Evolutionary conservation across 805 yeast species (phyloP).

Genomic region (Priceomyces medius): DNA sequence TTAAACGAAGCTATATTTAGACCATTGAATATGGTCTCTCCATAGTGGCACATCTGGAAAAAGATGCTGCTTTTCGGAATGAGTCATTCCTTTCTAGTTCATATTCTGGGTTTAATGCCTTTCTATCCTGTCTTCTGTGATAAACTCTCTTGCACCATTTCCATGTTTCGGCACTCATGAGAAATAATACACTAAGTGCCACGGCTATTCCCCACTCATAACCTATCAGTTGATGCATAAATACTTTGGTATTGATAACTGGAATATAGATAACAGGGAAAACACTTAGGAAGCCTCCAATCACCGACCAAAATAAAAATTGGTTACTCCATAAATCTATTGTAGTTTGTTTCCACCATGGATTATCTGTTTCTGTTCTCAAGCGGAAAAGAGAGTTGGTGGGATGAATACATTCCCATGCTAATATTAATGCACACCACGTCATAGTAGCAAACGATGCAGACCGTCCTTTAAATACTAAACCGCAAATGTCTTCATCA

Average conservation of each 20-base stretch:
- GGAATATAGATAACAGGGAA: slow-evolving; percentile 88
- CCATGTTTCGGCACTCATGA: slow-evolving; percentile 63
- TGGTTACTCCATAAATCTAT: slow-evolving; percentile 71
- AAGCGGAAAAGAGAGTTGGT: slow-evolving; percentile 67
- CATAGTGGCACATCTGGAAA: slow-evolving; percentile 37
- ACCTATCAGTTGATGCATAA: slow-evolving; percentile 67
- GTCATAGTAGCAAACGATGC: slow-evolving; percentile 79
- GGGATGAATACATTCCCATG: slow-evolving; percentile 82
- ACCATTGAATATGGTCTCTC: slow-evolving; percentile 15
- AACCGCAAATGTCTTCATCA: slow-evolving; percentile 40
- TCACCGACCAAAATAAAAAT: slow-evolving; percentile 78
- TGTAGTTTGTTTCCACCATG: slow-evolving; percentile 59
- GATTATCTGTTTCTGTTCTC: slow-evolving; percentile 59
- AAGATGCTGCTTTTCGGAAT: slow-evolving; percentile 39
- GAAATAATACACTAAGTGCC: slow-evolving; percentile 56
- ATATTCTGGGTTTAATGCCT: slow-evolving; percentile 31
- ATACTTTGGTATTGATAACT: slow-evolving; percentile 76
- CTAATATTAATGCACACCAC: slow-evolving; percentile 78
- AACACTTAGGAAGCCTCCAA: slow-evolving; percentile 65
- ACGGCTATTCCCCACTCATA: slow-evolving; percentile 81
- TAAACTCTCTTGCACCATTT: slow-evolving; percentile 64
- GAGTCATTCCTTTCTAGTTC: slow-evolving; percentile 42
- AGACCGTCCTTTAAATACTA: slow-evolving; percentile 74
- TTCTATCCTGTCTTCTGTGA: slow-evolving; percentile 20
- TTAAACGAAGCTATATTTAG: slow-evolving; percentile 1